Evolutionary conservation across 2,329 filamentous ascomycete species (phyloP).

Genomic region (Plenodomus tracheiphilus): DNA sequence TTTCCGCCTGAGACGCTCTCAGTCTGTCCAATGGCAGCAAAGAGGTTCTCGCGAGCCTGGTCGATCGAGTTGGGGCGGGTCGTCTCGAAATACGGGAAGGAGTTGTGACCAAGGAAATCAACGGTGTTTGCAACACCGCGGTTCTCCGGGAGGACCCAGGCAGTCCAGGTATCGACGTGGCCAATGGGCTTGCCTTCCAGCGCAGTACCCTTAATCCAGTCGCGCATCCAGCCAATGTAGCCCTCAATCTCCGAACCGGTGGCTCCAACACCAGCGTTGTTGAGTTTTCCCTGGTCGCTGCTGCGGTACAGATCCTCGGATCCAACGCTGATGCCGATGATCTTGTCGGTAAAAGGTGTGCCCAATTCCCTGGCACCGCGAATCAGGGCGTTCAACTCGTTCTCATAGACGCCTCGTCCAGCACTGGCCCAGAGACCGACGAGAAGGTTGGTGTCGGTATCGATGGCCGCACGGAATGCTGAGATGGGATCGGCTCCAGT

Average conservation of each 20-base stretch:
- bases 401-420: slow-evolving; percentile 63
- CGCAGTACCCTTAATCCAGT: slow-evolving; percentile 64
- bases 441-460: slow-evolving; percentile 74
- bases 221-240: slow-evolving; percentile 71
- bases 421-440: slow-evolving; percentile 82
- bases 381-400: slow-evolving; percentile 73
- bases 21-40: slow-evolving; percentile 64
- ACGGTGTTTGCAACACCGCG: slow-evolving; percentile 65
- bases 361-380: slow-evolving; percentile 71
- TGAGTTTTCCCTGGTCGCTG: slow-evolving; percentile 66
- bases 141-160: slow-evolving; percentile 69
- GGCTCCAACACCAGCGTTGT: slow-evolving; percentile 64
- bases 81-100: slow-evolving; percentile 82
- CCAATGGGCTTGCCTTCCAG: slow-evolving; percentile 66
- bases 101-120: slow-evolving; percentile 83
- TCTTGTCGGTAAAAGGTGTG: slow-evolving; percentile 62
- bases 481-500: slow-evolving; percentile 54
- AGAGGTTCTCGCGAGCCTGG: slow-evolving; percentile 67
- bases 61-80: slow-evolving; percentile 59
- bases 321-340: slow-evolving; percentile 82
- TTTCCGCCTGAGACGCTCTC: slow-evolving; percentile 63
- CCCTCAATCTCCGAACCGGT: slow-evolving; percentile 63
- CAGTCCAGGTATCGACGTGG: slow-evolving; percentile 87
- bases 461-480: slow-evolving; percentile 71
- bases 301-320: slow-evolving; percentile 69